These are phyloP conservation scores for Sechiopsis laciniata DNA, from an alignment of 306 rosid species.

Conservation along the genomic window DNA sequence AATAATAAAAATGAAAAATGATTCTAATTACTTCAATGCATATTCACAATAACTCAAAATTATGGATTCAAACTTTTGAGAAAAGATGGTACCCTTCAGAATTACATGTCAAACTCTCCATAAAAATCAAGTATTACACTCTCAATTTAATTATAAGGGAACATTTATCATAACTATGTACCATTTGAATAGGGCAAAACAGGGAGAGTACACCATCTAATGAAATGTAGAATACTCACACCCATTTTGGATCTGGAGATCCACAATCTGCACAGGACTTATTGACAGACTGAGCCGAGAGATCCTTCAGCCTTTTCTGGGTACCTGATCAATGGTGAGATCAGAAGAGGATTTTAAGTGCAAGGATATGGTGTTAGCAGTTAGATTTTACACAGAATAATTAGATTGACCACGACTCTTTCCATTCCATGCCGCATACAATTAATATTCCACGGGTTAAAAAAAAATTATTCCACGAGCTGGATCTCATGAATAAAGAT, in stretches of 20 bases:
- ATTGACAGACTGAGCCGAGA: slow-evolving; percentile 51
- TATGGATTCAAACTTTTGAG: not conserved
- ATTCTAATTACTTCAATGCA: too few species aligned
- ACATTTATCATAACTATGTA: not conserved
- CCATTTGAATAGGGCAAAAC: not conserved
- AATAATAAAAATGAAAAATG: too few species aligned
- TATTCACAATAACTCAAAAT: not conserved
- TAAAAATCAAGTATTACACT: not conserved
- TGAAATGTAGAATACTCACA: slow-evolving; percentile 45
- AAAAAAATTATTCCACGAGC: not conserved
- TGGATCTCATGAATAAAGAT: slow-evolving; percentile 9
- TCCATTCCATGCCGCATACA: not conserved
- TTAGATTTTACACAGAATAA: not conserved
- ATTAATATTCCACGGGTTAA: not conserved
- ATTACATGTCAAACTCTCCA: not conserved
- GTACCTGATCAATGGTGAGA: slow-evolving; percentile 41
- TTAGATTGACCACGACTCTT: not conserved
- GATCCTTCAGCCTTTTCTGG: slow-evolving; percentile 47
- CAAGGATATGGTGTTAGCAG: not conserved
- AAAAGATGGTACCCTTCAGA: not conserved
- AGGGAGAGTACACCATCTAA: not conserved
- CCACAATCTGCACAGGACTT: slow-evolving; percentile 82
- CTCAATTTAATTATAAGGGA: slow-evolving; percentile 5
- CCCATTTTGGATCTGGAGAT: slow-evolving; percentile 92
- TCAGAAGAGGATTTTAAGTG: slow-evolving; percentile 5